Evolutionary conservation across 345 rosid genomes (phyloP), one percentile per base, ranked within the genome.

Genomic region (Microthlaspi erraticum): DNA sequence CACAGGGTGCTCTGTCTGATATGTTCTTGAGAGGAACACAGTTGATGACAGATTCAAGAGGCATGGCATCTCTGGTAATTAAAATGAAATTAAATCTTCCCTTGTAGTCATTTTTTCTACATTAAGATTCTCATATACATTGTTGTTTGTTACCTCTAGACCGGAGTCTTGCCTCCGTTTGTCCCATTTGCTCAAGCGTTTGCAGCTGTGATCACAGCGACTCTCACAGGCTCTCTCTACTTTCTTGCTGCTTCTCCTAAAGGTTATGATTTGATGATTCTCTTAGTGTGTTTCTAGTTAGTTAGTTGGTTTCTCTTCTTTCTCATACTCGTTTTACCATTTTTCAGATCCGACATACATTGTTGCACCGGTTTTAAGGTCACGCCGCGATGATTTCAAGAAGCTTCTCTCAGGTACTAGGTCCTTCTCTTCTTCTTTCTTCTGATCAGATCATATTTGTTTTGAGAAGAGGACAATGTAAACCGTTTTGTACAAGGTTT

Each of bases 151-250:
- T 20, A 51, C 18, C 43, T 79, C 49, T 63, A 91, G 98, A 80
- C 96, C 1, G 97, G 98, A 26, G 77, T 91, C 41, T 79, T 93
- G 19, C 98, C 97, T 69, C 98, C 96, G 37, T 91, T 88, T 70
- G 99, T 91, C 32, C 99, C 96, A 44, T 94, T 94, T 72, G 99
- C 99, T 60, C 97, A 91, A 79, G 99, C 83, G 11, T 89, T 94
- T 81, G 97, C 99, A 10, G 99, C 99, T 67, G 99, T 82, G 44
- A 68, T 89, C 46, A 91, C 99, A 0, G 99, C 97, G 29, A 84
- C 83, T 58, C 97, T 94, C 53, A 94, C 96, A 0, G 96, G 97
- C 55, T 91, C 97, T 62, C 88, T 94, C 12, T 94, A 94, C 73
- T 91, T 82, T 57, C 71, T 89, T 63, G 95, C 97, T 42, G 83